These are phyloP conservation scores for Chalaropsis ovoidea DNA, from an alignment of 2,329 filamentous ascomycete species.

Conservation along the genomic window DNA sequence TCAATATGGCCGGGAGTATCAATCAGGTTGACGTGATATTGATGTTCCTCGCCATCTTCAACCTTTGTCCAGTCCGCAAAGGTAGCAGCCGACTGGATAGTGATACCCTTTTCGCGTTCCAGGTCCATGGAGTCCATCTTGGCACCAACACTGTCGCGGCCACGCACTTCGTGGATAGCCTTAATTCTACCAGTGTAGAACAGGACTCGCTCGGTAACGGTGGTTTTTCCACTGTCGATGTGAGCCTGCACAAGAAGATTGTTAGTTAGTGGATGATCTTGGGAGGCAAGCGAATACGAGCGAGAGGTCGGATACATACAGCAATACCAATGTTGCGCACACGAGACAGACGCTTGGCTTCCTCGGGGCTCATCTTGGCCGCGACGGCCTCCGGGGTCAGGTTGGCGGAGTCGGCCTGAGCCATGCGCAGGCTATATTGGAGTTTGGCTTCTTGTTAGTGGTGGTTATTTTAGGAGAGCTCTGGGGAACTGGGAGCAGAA, in stretches of 20 bases:
- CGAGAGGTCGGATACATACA: constrained; percentile 41
- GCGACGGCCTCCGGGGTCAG: constrained; percentile 54
- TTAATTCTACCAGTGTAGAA: constrained; percentile 98
- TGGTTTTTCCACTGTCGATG: constrained; percentile 98
- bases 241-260: constrained; percentile 55
- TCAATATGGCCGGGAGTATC: constrained; percentile 98
- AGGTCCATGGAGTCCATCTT: constrained; percentile 99
- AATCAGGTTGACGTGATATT: constrained; percentile 96
- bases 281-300: neutral
- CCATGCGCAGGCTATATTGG: constrained; percentile 38
- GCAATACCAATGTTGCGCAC: constrained; percentile 98
- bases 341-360: constrained; percentile 64
- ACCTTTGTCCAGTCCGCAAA: constrained; percentile 95
- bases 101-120: constrained; percentile 86
- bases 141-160: constrained; percentile 86
- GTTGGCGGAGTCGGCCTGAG: constrained; percentile 43
- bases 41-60: constrained; percentile 72
- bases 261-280: constrained; percentile 14
- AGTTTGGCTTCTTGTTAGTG: constrained; percentile 7
- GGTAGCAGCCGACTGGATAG: constrained; percentile 93
- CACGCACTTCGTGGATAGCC: constrained; percentile 91
- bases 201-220: constrained; percentile 87
- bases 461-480: neutral
- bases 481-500: neutral
- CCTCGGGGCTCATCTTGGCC: constrained; percentile 68